Evolutionary conservation across 2,329 filamentous ascomycete species (phyloP).

Genomic region (Ilyonectria destructans): DNA sequence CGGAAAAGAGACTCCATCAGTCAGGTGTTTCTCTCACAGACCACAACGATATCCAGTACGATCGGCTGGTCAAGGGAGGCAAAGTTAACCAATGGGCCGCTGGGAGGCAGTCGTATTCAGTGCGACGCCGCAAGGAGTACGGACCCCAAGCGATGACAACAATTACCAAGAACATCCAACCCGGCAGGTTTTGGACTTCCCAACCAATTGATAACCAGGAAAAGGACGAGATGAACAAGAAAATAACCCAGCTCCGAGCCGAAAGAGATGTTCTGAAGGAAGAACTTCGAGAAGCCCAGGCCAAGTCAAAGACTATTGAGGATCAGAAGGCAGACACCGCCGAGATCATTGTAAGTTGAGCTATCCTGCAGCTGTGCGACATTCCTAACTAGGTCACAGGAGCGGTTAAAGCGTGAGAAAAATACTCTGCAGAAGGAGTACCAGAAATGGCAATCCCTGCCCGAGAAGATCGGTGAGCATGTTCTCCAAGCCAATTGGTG

Average conservation of each 20-base stretch:
- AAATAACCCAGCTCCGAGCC: constrained; percentile 61
- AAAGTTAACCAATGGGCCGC: constrained; percentile 81
- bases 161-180: constrained; percentile 72
- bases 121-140: constrained; percentile 85
- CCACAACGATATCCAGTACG: constrained; percentile 78
- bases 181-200: constrained; percentile 82
- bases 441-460: constrained; percentile 77
- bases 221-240: constrained; percentile 73
- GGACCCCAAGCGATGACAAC: constrained; percentile 82
- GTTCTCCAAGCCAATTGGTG: neutral
- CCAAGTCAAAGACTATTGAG: constrained; percentile 60
- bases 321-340: constrained; percentile 60
- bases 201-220: constrained; percentile 80
- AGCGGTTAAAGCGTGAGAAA: constrained; percentile 74
- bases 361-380: neutral
- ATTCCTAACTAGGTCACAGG: constrained; percentile 55
- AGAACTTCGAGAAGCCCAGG: constrained; percentile 54
- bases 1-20: constrained; percentile 77
- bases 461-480: constrained; percentile 78
- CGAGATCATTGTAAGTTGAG: constrained; percentile 55
- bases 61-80: constrained; percentile 72
- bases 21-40: constrained; percentile 77
- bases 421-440: constrained; percentile 76
- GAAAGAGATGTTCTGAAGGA: constrained; percentile 56
- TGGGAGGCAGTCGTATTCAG: constrained; percentile 74